phyloP scores from a whole-genome alignment of 164 flowering plant genomes.

The Magnolia sinica region DNA sequence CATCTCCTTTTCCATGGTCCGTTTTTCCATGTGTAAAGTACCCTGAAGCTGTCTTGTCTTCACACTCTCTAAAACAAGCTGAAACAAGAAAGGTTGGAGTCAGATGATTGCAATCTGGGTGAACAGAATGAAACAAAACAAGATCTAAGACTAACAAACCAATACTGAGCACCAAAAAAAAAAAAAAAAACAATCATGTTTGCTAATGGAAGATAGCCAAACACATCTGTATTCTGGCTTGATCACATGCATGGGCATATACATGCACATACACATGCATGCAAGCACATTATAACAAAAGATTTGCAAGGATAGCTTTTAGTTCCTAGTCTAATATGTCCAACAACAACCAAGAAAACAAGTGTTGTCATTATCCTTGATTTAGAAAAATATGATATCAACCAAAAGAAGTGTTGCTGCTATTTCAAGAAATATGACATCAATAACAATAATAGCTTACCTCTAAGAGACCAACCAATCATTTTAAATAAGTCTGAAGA shows the following conservation, averaged over 20 bases:
- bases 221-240: too few species aligned
- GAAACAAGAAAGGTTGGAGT: slow-evolving; percentile 20
- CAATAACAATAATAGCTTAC: neutral
- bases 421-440: neutral
- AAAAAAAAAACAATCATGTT: too few species aligned
- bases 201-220: too few species aligned
- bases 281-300: neutral
- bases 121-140: neutral
- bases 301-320: neutral
- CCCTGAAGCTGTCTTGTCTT: slow-evolving; percentile 59
- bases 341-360: neutral
- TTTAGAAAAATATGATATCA: neutral
- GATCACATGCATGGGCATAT: neutral
- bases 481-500: too few species aligned
- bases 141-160: neutral
- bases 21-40: slow-evolving; percentile 52
- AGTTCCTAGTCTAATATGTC: neutral
- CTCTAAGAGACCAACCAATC: neutral
- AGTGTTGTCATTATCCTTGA: neutral
- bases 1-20: slow-evolving; percentile 49
- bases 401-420: neutral
- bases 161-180: neutral
- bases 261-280: neutral
- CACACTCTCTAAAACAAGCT: slow-evolving; percentile 89
- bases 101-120: neutral